Percentiles rank a stretch among this genome's conserved stretches.
These are phyloP conservation scores for Backusella morwellensis DNA, from an alignment of 192 early-diverging fungal species.

Conservation along the genomic window DNA sequence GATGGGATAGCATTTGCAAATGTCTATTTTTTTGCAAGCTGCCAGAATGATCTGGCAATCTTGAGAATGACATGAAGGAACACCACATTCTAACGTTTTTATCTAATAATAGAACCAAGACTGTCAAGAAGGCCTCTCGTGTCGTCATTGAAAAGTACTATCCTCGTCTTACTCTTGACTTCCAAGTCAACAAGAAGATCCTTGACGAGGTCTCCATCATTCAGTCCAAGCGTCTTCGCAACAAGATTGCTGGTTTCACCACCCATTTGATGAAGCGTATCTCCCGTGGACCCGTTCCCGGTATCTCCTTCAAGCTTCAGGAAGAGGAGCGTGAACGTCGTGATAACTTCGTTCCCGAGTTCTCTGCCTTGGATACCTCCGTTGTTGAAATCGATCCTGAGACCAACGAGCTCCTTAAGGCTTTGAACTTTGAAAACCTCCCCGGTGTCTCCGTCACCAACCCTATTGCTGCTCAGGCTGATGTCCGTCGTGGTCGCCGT, in stretches of 20 bases:
- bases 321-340: conserved; percentile 99
- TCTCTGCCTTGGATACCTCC: conserved; percentile 91
- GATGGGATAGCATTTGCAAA: neutral
- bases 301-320: conserved; percentile 99
- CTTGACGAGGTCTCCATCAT: conserved; percentile 97
- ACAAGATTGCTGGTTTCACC: conserved; percentile 99
- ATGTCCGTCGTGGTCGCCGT: conserved; percentile 26
- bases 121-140: conserved; percentile 99
- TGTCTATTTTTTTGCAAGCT: too few species aligned
- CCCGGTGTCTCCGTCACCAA: conserved; percentile 73
- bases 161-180: conserved; percentile 97
- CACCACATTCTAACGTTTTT: too few species aligned
- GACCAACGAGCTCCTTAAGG: conserved; percentile 93
- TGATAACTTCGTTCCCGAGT: conserved; percentile 99
- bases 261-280: conserved; percentile 99
- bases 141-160: conserved; percentile 99
- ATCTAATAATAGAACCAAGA: conserved; percentile 29
- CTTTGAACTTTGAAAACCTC: conserved; percentile 93
- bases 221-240: conserved; percentile 97
- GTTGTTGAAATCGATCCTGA: conserved; percentile 94
- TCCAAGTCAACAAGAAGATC: conserved; percentile 99
- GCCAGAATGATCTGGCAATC: too few species aligned
- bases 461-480: conserved; percentile 35
- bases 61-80: too few species aligned
- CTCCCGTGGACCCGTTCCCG: conserved; percentile 96